Conservation (phyloP, 2,329 filamentous ascomycete species). For the Cladobotryum mycophilum region DNA sequence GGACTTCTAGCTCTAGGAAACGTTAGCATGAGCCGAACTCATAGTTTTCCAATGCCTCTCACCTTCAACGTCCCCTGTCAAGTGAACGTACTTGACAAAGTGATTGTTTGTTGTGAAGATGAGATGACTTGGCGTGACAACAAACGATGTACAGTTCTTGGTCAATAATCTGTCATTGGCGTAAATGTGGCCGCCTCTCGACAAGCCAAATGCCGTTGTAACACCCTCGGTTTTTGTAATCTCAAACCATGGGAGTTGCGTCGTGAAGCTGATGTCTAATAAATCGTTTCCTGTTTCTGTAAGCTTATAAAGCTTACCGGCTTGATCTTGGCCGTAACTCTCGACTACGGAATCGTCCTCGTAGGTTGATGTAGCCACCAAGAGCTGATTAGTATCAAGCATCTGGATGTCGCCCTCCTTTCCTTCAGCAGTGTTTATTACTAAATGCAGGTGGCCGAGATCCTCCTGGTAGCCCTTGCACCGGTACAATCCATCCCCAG, state of each 20-base stretch:
- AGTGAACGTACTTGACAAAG: slow-evolving; percentile 87
- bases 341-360: slow-evolving; percentile 25
- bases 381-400: slow-evolving; percentile 16
- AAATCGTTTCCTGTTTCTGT: slow-evolving; percentile 25
- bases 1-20: slow-evolving; percentile 67
- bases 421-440: slow-evolving; percentile 14
- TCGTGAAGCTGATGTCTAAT: slow-evolving; percentile 34
- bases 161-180: slow-evolving; percentile 67
- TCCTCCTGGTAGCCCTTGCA: slow-evolving; percentile 27
- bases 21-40: slow-evolving; percentile 15
- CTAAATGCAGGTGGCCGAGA: slow-evolving; percentile 18
- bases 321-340: slow-evolving; percentile 39
- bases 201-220: slow-evolving; percentile 55
- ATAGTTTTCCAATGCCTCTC: slow-evolving; percentile 18
- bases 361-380: slow-evolving; percentile 27
- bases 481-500: slow-evolving; percentile 22
- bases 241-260: slow-evolving; percentile 48
- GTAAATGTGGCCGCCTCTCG: slow-evolving; percentile 70
- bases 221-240: slow-evolving; percentile 37
- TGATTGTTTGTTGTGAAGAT: slow-evolving; percentile 91
- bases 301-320: slow-evolving; percentile 40
- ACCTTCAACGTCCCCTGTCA: slow-evolving; percentile 58
- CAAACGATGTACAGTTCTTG: slow-evolving; percentile 88
- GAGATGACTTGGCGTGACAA: slow-evolving; percentile 73
- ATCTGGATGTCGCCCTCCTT: slow-evolving; percentile 13